Conservation (phyloP, 306 rosid genomes). For the Notholithocarpus densiflorus region DNA sequence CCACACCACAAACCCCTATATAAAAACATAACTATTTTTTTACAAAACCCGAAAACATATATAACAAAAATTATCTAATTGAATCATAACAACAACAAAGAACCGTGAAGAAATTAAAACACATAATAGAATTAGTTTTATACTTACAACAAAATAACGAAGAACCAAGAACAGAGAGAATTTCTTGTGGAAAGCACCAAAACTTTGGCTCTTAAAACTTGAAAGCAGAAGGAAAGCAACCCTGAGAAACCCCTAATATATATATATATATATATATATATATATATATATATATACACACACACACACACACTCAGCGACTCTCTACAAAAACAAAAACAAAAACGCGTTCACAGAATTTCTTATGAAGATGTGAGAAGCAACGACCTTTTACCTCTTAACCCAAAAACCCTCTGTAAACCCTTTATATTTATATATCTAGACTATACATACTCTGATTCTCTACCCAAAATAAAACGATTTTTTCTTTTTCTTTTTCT, state of each 20-base stretch:
- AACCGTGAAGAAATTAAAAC: background rate
- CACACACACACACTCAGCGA: no score
- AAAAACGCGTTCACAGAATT: background rate
- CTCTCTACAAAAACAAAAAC: background rate
- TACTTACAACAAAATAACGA: background rate
- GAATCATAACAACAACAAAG: background rate
- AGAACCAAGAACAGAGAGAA: background rate
- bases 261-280: no score
- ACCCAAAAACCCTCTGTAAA: conserved; percentile 3
- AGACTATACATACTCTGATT: background rate
- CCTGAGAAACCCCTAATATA: no score
- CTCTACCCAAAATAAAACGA: background rate
- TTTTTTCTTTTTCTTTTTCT: no score
- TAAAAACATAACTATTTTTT: no score
- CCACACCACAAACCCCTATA: background rate
- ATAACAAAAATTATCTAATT: background rate
- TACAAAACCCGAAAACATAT: no score
- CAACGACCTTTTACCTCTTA: conserved; percentile 7
- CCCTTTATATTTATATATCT: background rate
- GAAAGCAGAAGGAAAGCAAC: no score
- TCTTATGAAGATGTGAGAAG: conserved; percentile 1
- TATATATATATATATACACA: no score
- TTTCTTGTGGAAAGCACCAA: no score
- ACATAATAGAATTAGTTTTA: background rate
- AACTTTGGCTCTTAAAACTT: no score